Conservation (phyloP, 2,329 filamentous ascomycete genomes). For the Aspergillus sp. region DNA sequence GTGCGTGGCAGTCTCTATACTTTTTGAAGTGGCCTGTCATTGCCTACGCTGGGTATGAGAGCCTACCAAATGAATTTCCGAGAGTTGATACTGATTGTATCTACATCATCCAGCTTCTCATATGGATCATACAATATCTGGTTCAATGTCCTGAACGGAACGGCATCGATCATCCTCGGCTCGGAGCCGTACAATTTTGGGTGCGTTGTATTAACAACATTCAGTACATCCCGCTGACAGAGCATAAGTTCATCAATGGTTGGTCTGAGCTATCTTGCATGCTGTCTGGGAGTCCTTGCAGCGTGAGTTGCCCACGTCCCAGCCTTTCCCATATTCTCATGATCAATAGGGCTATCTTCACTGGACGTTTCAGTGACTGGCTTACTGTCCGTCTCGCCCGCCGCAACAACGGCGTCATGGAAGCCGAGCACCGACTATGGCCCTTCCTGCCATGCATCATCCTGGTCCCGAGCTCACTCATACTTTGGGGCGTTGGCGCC, state of each 20-base stretch:
- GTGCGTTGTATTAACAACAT: slow-evolving; percentile 11
- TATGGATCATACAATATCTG: slow-evolving; percentile 42
- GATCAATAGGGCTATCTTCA: slow-evolving; percentile 32
- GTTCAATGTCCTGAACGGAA: slow-evolving; percentile 43
- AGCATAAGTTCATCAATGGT: slow-evolving; percentile 34
- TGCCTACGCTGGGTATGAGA: slow-evolving; percentile 33
- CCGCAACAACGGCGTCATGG: slow-evolving; percentile 41
- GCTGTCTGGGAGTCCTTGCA: slow-evolving; percentile 31
- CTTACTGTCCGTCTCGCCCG: slow-evolving; percentile 38
- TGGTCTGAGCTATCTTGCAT: slow-evolving; percentile 38
- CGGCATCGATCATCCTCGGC: slow-evolving; percentile 37
- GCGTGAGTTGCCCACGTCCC: slow-evolving; percentile 21
- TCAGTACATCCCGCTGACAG: slow-evolving; percentile 13
- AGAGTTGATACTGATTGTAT: too few relatives aligned
- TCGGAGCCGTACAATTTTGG: slow-evolving; percentile 37
- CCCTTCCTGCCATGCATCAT: slow-evolving; percentile 36
- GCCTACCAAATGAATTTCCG: too few relatives aligned
- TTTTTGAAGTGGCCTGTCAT: slow-evolving; percentile 40
- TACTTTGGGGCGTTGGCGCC: slow-evolving; percentile 44
- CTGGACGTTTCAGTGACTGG: slow-evolving; percentile 41
- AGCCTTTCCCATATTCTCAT: background rate
- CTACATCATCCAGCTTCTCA: slow-evolving; percentile 27
- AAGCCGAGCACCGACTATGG: slow-evolving; percentile 44
- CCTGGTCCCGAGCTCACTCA: slow-evolving; percentile 31
- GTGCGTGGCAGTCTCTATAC: slow-evolving; percentile 33